Base-by-base conservation (phyloP, 1,284 basidiomycete species). In the Austropuccinia psidii region DNA sequence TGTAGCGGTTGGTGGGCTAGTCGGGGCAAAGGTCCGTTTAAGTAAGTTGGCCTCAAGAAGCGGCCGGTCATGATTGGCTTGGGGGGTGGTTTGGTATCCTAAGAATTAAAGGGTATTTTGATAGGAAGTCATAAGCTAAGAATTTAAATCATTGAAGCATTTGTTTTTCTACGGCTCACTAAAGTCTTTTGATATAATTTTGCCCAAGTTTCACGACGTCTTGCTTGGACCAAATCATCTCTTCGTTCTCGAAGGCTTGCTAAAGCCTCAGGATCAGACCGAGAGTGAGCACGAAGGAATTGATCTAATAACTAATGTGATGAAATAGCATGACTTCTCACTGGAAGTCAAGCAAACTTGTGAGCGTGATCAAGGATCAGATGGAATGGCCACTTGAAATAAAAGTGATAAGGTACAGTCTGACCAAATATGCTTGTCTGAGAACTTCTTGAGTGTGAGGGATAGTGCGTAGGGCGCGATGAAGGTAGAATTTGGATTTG, bases 31-130 rank as follows among this genome's bases (percentile, higher is more conserved):
- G 68, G 68, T 17, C 45, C 41, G 31, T 70, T 70, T 13, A 70
- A 47, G 24, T 49, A 15, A 4, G 41, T 60, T 6, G 68, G 68
- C 27, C 57, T 47, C 19, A 70, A 37, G 45, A 70, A 60, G 19
- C 68, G 27, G 4, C 68, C 68, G 4, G 68, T 70, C 45, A 70
- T 70, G 57, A 70, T 70, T 17, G 68, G 68, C 31, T 39, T 60
- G 8, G n/a, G 45, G 9, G 54, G 68, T 5, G 19, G 50, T 67
- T n/a, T 1, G 0, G 52, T 37, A 41, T 31, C 45, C 62, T 67
- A 24, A 11, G 7, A 4, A 29, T 21, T n/a, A 15, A 17, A 4
- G n/a, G 29, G 33, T 55, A 31, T 3, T 21, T 31, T 27, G 58
- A 45, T 61, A 27, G 39, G 39, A 43, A 4, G n/a, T 6, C 43